These are phyloP conservation scores for Pythium volutum DNA, from an alignment of 352 stramenopile species.

Conservation along the genomic window DNA sequence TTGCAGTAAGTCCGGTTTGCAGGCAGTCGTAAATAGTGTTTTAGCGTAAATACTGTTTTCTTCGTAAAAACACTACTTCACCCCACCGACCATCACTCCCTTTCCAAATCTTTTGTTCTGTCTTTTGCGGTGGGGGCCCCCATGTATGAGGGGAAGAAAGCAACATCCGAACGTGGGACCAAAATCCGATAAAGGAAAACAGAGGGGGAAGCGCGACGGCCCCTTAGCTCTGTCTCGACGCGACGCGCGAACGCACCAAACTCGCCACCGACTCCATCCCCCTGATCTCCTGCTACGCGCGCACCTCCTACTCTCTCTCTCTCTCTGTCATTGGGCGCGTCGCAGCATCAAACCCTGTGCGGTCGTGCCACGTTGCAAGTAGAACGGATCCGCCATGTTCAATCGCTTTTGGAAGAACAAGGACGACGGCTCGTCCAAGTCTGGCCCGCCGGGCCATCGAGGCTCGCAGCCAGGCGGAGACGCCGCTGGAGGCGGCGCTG, in stretches of 20 bases:
- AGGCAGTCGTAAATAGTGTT: too few relatives aligned
- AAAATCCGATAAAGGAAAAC: constrained; percentile 2
- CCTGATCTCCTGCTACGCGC: too few relatives aligned
- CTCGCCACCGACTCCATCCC: too few relatives aligned
- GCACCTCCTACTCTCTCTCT: too few relatives aligned
- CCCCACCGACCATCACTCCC: constrained; percentile 17
- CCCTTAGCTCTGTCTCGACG: too few relatives aligned
- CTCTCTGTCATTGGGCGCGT: too few relatives aligned
- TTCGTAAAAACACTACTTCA: constrained; percentile 16
- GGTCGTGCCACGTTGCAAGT: neutral
- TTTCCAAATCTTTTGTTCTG: neutral
- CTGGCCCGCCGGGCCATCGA: constrained; percentile 52
- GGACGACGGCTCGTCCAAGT: constrained; percentile 53
- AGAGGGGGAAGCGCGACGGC: too few relatives aligned
- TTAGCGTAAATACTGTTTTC: too few relatives aligned
- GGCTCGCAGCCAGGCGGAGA: constrained; percentile 23
- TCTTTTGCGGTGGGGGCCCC: constrained; percentile 3
- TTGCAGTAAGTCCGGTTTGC: too few relatives aligned
- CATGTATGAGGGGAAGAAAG: constrained; percentile 1
- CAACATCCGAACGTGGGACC: neutral
- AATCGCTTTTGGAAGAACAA: constrained; percentile 84
- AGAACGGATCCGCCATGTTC: constrained; percentile 44
- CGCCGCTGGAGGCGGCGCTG: constrained; percentile 21
- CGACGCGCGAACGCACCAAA: too few relatives aligned
- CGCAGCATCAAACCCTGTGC: too few relatives aligned